A percentile compares a stretch with the other conserved stretches of the same genome.
These are phyloP conservation scores for Moesziomyces parantarcticus DNA, from an alignment of 1,284 basidiomycete genomes.

Conservation along the genomic window DNA sequence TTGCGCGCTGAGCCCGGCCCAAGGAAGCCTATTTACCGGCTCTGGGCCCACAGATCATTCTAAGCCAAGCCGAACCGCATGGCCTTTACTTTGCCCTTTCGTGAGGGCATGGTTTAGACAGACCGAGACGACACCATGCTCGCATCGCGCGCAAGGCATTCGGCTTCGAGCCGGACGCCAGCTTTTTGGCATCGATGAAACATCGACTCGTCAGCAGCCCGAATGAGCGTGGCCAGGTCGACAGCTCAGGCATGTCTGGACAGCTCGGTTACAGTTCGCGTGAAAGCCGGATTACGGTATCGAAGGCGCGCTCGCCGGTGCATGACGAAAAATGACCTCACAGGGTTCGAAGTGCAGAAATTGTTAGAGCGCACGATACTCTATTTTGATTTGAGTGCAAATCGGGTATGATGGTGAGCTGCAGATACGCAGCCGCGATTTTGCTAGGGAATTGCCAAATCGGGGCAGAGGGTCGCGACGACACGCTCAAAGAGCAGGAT, in stretches of 20 bases:
- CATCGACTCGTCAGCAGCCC: conserved; percentile 1
- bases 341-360: not conserved
- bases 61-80: too few species aligned
- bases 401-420: conserved; percentile 1
- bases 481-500: conserved; percentile 46
- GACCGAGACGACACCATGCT: not conserved
- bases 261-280: conserved; percentile 31
- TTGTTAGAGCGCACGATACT: not conserved
- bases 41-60: too few species aligned
- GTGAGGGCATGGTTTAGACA: not conserved
- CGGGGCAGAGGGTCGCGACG: conserved; percentile 33
- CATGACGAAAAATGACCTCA: conserved; percentile 24
- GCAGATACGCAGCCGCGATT: not conserved
- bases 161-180: too few species aligned
- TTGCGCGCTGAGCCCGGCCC: too few species aligned
- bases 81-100: not conserved
- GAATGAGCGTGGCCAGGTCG: not conserved
- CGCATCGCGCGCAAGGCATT: too few species aligned
- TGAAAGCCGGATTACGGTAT: conserved; percentile 39
- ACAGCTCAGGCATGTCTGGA: not conserved
- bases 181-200: too few species aligned
- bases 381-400: too few species aligned
- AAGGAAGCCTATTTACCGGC: too few species aligned
- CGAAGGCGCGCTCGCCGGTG: not conserved
- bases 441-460: conserved; percentile 20